Conservation (phyloP, 2,329 filamentous ascomycete genomes). For the Elsinoe australis region DNA sequence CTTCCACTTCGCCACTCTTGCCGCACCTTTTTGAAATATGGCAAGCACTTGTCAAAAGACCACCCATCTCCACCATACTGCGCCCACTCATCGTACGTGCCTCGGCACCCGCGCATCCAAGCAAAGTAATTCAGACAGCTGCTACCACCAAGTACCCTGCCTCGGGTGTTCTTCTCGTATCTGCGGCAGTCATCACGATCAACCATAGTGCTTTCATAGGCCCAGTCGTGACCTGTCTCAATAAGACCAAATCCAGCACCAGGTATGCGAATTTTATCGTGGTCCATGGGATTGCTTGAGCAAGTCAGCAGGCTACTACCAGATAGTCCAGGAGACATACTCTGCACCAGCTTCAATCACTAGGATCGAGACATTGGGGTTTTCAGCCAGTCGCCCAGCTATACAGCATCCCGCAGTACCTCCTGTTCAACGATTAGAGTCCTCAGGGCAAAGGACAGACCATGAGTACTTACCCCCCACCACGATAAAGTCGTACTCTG, state of each 20-base stretch:
- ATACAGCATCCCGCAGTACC: background rate
- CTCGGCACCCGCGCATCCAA: too few relatives aligned
- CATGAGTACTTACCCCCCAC: background rate
- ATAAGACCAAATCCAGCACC: background rate
- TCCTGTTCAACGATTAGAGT: background rate
- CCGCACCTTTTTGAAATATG: too few relatives aligned
- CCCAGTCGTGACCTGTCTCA: background rate
- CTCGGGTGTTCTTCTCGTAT: too few relatives aligned
- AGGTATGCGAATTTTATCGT: background rate
- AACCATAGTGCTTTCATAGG: too few relatives aligned
- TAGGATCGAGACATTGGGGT: background rate
- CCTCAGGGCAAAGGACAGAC: background rate
- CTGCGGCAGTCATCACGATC: background rate
- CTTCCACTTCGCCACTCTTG: too few relatives aligned
- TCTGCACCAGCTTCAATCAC: background rate
- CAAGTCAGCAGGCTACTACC: too few relatives aligned
- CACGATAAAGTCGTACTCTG: slow-evolving; percentile 3
- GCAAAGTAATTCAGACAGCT: too few relatives aligned
- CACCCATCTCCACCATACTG: too few relatives aligned
- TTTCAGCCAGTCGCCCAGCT: slow-evolving; percentile 3
- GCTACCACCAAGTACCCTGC: too few relatives aligned
- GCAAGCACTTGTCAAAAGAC: too few relatives aligned
- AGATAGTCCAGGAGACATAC: background rate
- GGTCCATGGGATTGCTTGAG: background rate
- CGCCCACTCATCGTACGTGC: too few relatives aligned